Conservation (phyloP, 1,284 basidiomycete species). For the Ceraceosorus guamensis region DNA sequence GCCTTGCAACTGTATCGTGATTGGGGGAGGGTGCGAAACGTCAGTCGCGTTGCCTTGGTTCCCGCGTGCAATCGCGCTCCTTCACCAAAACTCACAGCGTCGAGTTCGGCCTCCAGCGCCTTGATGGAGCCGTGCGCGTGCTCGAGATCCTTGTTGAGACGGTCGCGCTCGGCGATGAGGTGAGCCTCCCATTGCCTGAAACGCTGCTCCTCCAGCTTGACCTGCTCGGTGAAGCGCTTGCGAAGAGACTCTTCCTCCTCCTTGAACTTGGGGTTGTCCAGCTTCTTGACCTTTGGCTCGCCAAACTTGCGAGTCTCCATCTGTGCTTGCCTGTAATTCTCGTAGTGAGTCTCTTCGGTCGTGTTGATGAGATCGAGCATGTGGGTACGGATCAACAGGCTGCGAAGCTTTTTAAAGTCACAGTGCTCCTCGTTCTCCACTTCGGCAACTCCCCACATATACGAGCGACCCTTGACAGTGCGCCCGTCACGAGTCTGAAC, state of each 20-base stretch:
- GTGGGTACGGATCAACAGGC: conserved; percentile 90
- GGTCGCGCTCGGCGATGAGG: conserved; percentile 48
- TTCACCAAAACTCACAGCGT: too few relatives aligned
- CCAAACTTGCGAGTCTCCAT: conserved; percentile 99
- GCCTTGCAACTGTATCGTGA: too few relatives aligned
- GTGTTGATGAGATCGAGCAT: conserved; percentile 97
- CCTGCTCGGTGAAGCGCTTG: conserved; percentile 98
- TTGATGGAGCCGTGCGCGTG: conserved; percentile 45
- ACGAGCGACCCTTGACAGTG: conserved; percentile 91
- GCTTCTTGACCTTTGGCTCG: conserved; percentile 96
- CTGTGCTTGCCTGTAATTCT: conserved; percentile 94
- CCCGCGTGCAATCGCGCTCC: too few relatives aligned
- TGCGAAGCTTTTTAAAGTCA: conserved; percentile 96
- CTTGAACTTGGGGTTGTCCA: conserved; percentile 99
- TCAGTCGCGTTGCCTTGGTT: too few relatives aligned
- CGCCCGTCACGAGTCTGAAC: conserved; percentile 86
- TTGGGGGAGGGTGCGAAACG: too few relatives aligned
- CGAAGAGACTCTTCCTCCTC: conserved; percentile 94
- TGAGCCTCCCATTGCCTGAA: conserved; percentile 99
- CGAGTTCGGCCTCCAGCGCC: conserved; percentile 42
- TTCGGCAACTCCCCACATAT: conserved; percentile 99
- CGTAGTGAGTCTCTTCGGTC: conserved; percentile 93
- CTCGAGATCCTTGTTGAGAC: conserved; percentile 48
- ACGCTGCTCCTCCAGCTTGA: conserved; percentile 93
- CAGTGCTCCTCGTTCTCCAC: conserved; percentile 99